A percentile compares a stretch with the other conserved stretches of the same genome.
Evolutionary conservation across 2,329 filamentous ascomycete genomes (phyloP).

Genomic region (Alternaria panax): DNA sequence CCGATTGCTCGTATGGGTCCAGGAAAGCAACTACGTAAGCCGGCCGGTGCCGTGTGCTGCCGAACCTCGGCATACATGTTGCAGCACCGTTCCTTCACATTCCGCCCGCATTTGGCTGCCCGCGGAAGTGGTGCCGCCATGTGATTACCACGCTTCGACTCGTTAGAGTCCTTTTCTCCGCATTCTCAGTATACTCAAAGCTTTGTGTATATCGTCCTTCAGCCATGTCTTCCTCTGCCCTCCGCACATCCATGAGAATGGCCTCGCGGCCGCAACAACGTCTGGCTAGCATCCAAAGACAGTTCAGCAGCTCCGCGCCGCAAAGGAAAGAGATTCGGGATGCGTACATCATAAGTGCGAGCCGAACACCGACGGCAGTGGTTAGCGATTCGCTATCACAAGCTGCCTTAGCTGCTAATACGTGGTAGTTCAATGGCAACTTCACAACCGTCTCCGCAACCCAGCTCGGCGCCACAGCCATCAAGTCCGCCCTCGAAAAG

Average conservation of each 20-base stretch:
- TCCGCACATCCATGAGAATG: conserved; percentile 46
- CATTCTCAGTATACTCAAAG: conserved; percentile 1
- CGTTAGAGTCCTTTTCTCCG: conserved; percentile 30
- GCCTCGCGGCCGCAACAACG: conserved; percentile 48
- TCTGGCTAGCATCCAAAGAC: conserved; percentile 47
- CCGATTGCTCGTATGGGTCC: too few species aligned
- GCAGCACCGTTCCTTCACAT: conserved; percentile 30
- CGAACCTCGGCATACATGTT: conserved; percentile 38
- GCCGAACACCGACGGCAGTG: conserved; percentile 89
- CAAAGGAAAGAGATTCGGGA: conserved; percentile 75
- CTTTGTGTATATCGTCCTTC: neutral
- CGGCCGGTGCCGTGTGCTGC: conserved; percentile 32
- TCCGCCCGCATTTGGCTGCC: conserved; percentile 30
- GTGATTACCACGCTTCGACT: conserved; percentile 36
- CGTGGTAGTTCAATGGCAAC: conserved; percentile 84
- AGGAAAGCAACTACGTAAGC: conserved; percentile 23
- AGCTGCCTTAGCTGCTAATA: conserved; percentile 5
- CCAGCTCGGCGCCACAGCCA: conserved; percentile 87
- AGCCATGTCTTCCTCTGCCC: conserved; percentile 42
- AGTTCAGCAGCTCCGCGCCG: conserved; percentile 45
- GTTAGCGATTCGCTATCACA: conserved; percentile 55
- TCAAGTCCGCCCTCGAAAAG: conserved; percentile 88
- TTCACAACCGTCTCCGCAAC: conserved; percentile 84
- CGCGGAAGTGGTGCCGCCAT: conserved; percentile 38
- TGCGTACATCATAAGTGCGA: conserved; percentile 90